phyloP scores from a whole-genome alignment of 2,329 filamentous ascomycete species.

The Venturia asperata region DNA sequence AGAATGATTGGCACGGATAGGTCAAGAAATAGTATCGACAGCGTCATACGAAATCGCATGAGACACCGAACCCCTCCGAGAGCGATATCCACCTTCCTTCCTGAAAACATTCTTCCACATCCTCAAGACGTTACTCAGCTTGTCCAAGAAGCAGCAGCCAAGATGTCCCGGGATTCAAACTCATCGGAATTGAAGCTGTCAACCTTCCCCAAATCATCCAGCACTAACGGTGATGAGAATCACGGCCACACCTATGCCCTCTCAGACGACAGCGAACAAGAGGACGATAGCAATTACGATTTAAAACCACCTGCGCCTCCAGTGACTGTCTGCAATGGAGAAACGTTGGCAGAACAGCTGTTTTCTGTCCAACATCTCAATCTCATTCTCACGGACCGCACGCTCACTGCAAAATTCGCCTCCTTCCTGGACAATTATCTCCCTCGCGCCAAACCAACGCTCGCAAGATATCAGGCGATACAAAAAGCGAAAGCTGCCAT shows the following conservation, averaged over 20 bases:
- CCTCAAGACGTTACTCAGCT: background rate
- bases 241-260: background rate
- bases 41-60: background rate
- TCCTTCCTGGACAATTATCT: constrained; percentile 36
- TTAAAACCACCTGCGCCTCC: background rate
- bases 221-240: background rate
- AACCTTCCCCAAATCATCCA: background rate
- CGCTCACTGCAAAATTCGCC: constrained; percentile 31
- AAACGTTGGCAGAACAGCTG: constrained; percentile 26
- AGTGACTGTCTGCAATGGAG: background rate
- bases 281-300: background rate
- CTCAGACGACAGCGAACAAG: background rate
- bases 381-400: constrained; percentile 34
- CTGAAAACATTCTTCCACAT: background rate
- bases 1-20: background rate
- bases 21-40: background rate
- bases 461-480: constrained; percentile 35
- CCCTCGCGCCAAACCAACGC: constrained; percentile 29
- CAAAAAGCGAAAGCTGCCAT: constrained; percentile 38
- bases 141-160: background rate
- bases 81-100: background rate
- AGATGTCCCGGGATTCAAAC: background rate
- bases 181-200: background rate
- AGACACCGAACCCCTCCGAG: background rate
- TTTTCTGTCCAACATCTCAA: constrained; percentile 40